These are phyloP conservation scores for Calocybe gangraenosa DNA, from an alignment of 768 basidiomycete species.

Conservation along the genomic window DNA sequence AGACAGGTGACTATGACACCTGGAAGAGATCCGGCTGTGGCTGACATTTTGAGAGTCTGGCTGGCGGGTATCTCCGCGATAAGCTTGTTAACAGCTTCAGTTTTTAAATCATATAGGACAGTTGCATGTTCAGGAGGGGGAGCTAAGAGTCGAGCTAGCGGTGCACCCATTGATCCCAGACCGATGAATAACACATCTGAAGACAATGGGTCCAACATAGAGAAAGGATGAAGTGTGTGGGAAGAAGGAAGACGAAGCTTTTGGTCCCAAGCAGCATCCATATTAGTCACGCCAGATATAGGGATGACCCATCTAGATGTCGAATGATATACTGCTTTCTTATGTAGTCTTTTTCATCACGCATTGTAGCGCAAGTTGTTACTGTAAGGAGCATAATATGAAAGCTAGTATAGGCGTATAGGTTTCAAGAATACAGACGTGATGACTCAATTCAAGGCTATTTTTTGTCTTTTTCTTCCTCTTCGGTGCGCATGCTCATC, in stretches of 20 bases:
- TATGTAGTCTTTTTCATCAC: too few species aligned
- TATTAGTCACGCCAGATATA: too few species aligned
- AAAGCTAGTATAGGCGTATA: too few species aligned
- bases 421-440: too few species aligned
- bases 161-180: conserved; percentile 9
- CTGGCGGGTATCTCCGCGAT: conserved; percentile 1
- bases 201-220: background rate
- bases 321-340: too few species aligned
- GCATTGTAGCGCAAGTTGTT: too few species aligned
- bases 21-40: conserved; percentile 5
- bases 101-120: conserved; percentile 7
- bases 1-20: conserved; percentile 9
- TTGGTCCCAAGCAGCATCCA: too few species aligned
- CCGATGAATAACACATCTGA: conserved; percentile 10
- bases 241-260: background rate
- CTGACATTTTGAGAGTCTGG: conserved; percentile 1
- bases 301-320: too few species aligned
- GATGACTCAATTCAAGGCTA: background rate
- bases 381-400: too few species aligned
- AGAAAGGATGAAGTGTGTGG: background rate
- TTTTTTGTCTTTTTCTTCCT: conserved; percentile 41
- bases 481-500: conserved; percentile 74
- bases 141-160: conserved; percentile 7
- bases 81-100: background rate
- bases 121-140: conserved; percentile 4